These are phyloP conservation scores for Microdochium nivale DNA, from an alignment of 2,329 filamentous ascomycete genomes.

Conservation along the genomic window DNA sequence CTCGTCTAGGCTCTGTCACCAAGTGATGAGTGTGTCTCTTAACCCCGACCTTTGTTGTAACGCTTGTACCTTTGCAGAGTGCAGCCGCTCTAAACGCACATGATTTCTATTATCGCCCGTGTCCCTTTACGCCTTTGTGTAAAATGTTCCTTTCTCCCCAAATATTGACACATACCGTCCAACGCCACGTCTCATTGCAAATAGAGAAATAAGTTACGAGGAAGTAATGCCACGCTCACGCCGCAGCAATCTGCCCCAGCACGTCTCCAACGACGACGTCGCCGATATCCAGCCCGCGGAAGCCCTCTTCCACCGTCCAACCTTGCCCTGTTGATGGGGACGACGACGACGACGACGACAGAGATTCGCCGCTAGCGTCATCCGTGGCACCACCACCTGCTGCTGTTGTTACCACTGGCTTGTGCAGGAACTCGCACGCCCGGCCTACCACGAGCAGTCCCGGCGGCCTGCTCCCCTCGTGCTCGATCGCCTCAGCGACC, in stretches of 20 bases:
- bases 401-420: constrained; percentile 46
- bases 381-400: constrained; percentile 83
- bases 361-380: constrained; percentile 67
- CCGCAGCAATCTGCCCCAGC: not conserved
- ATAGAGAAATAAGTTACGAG: no score
- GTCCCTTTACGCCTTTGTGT: no score
- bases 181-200: not conserved
- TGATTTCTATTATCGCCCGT: no score
- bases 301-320: not conserved
- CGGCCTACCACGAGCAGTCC: constrained; percentile 79
- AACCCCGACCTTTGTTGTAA: no score
- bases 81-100: no score
- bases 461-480: constrained; percentile 81
- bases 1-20: no score
- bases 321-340: not conserved
- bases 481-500: constrained; percentile 75
- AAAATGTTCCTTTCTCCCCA: no score
- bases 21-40: no score
- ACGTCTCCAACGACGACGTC: not conserved
- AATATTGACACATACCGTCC: not conserved
- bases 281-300: not conserved
- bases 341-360: not conserved
- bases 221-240: not conserved
- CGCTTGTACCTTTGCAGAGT: no score
- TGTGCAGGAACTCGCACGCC: constrained; percentile 71